These are phyloP conservation scores for Eucalyptus camaldulensis DNA, from an alignment of 345 rosid species.

Conservation along the genomic window DNA sequence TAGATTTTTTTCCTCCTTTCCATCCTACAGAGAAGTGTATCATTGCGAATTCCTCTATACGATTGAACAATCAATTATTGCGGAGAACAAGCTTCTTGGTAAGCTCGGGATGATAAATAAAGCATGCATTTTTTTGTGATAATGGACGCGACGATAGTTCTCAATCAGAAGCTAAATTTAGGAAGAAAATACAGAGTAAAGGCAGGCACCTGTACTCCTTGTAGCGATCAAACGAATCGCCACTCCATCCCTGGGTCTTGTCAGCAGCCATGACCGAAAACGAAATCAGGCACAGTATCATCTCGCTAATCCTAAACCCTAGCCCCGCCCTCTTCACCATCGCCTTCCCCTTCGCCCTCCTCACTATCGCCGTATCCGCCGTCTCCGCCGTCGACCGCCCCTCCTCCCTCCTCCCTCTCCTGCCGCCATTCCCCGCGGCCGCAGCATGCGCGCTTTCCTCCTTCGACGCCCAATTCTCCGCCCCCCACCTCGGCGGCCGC, in stretches of 20 bases:
- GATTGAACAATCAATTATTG: not conserved
- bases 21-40: not conserved
- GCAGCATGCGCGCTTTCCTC: not conserved
- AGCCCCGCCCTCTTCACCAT: conserved; percentile 25
- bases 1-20: not conserved
- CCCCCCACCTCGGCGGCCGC: not conserved
- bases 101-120: not conserved
- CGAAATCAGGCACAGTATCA: conserved; percentile 72
- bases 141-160: not conserved
- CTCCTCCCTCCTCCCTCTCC: conserved; percentile 4
- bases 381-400: not conserved
- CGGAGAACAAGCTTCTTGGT: not conserved
- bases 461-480: not conserved
- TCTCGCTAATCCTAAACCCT: conserved; percentile 58
- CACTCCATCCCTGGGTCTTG: conserved; percentile 96
- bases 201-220: conserved; percentile 63
- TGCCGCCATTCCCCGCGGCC: conserved; percentile 9
- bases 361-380: not conserved
- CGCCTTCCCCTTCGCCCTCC: conserved; percentile 25
- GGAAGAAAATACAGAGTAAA: not conserved
- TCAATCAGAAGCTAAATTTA: not conserved
- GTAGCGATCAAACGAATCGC: conserved; percentile 93
- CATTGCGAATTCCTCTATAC: not conserved
- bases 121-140: not conserved
- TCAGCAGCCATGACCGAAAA: conserved; percentile 96